Evolutionary conservation across 306 rosid species (phyloP).

Genomic region (Medicago arabica): DNA sequence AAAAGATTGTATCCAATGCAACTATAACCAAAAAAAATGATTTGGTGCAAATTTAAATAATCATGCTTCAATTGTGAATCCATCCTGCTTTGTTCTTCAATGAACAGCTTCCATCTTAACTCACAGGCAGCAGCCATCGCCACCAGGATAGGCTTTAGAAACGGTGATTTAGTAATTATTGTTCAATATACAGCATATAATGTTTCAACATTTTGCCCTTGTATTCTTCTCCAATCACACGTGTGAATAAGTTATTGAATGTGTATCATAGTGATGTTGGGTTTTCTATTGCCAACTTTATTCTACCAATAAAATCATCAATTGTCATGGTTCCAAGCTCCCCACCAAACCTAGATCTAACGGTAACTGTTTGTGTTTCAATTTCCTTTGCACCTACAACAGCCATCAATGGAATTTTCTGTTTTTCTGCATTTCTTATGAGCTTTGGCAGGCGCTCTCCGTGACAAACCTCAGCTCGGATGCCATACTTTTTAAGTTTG

Average conservation of each 20-base stretch:
- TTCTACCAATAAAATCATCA: conserved; percentile 76
- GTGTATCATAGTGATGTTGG: conserved; percentile 56
- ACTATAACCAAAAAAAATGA: neutral
- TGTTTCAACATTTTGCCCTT: neutral
- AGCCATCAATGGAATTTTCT: conserved; percentile 90
- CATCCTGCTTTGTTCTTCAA: neutral
- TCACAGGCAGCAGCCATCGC: neutral
- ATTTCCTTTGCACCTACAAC: conserved; percentile 93
- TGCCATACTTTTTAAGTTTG: conserved; percentile 66
- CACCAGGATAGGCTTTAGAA: neutral
- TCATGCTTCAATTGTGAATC: neutral
- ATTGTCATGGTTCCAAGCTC: conserved; percentile 81
- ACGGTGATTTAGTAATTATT: neutral
- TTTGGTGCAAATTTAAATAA: conserved; percentile 8
- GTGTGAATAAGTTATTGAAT: neutral
- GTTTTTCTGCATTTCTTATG: conserved; percentile 94
- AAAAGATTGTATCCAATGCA: neutral
- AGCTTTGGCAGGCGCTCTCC: conserved; percentile 95
- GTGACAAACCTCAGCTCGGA: conserved; percentile 80
- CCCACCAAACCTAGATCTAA: conserved; percentile 87
- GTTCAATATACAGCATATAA: conserved; percentile 25
- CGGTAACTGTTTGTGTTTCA: conserved; percentile 74
- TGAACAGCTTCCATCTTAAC: conserved; percentile 3
- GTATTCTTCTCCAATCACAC: conserved; percentile 17
- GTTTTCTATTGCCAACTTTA: conserved; percentile 61